phyloP scores from a whole-genome alignment of 169 alveolate genomes.

The Plasmodium ovale region DNA sequence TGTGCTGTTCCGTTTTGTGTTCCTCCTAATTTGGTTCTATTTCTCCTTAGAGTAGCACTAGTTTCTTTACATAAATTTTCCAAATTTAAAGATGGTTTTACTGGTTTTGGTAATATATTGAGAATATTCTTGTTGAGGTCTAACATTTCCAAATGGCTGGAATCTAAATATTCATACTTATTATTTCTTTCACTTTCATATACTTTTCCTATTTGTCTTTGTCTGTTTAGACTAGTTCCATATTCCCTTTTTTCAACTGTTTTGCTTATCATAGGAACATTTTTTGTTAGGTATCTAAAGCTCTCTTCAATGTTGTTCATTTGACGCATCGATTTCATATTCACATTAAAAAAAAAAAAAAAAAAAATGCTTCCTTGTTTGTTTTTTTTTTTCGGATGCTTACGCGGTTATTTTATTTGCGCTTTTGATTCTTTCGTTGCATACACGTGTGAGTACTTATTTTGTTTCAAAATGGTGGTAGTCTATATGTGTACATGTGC shows the following conservation, averaged over 20 bases:
- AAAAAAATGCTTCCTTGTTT: neutral
- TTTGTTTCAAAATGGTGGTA: neutral
- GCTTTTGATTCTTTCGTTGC: neutral
- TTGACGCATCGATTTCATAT: conserved; percentile 54
- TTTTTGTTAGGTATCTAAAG: conserved; percentile 34
- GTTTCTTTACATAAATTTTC: conserved; percentile 71
- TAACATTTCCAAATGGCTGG: conserved; percentile 74
- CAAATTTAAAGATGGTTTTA: conserved; percentile 69
- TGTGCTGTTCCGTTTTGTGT: neutral
- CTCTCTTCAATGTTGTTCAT: conserved; percentile 21
- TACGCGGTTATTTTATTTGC: no score
- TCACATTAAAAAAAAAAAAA: no score
- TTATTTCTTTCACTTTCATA: conserved; percentile 12
- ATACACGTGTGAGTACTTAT: neutral
- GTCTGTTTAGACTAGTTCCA: conserved; percentile 25
- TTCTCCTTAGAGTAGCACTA: conserved; percentile 15
- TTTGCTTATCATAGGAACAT: conserved; percentile 11
- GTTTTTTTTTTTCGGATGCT: no score
- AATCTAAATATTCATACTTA: conserved; percentile 68
- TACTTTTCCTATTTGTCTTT: conserved; percentile 4
- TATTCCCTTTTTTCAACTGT: conserved; percentile 21
- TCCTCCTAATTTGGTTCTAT: neutral
- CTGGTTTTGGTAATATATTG: conserved; percentile 62
- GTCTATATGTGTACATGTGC: conserved; percentile 8
- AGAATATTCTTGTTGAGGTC: conserved; percentile 60